Evolutionary conservation across 208 protist genomes (phyloP), one percentile per base, ranked within the genome.

Genomic region (Angomonas ambiguus): DNA sequence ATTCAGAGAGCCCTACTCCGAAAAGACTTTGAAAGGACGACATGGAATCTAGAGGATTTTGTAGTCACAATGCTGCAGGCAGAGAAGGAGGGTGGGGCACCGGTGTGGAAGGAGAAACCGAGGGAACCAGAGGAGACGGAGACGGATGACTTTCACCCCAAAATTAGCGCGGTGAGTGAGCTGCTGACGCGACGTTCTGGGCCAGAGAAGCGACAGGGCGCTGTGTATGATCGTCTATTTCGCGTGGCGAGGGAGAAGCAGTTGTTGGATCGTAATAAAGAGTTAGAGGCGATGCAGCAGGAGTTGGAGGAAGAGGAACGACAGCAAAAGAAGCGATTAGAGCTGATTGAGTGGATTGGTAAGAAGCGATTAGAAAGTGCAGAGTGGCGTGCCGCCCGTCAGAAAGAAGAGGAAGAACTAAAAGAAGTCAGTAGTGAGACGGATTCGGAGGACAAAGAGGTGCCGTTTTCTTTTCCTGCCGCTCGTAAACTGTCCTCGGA

Each of bases 151-250:
- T 33, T 31, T n/a, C 53, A 16, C 53, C 53, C 22, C 53, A 59
- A 45, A 13, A 59, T 59, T 31, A 59, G 53, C 53, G 20, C 53
- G 6, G 25, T 59, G 27, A 59, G 53, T 13, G 53, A 59, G 53
- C 25, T 59, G 11, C 24, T 59, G 2, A 16, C 34, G 5, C 53
- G 53, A 20, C 5, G 16, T 3, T 35, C 8, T 45, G 38, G 11
- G 11, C 38, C 8, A 16, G 38, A 59, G 25, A 5, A 16, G 3
- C 53, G 53, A 16, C 22, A 11, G 3, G 53, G 53, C 3, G n/a
- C 53, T 2, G 25, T 30, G 27, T 30, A 59, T 30, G 24, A 59
- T 3, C 53, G 53, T 2, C 28, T 59, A 13, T 59, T 35, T 30
- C 27, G 16, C 11, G 13, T 16, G 20, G 53, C 53, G 2, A 20